Evolutionary conservation across 2,329 filamentous ascomycete genomes (phyloP), one percentile per base, ranked within the genome.

Genomic region (Rutstroemia sp.): DNA sequence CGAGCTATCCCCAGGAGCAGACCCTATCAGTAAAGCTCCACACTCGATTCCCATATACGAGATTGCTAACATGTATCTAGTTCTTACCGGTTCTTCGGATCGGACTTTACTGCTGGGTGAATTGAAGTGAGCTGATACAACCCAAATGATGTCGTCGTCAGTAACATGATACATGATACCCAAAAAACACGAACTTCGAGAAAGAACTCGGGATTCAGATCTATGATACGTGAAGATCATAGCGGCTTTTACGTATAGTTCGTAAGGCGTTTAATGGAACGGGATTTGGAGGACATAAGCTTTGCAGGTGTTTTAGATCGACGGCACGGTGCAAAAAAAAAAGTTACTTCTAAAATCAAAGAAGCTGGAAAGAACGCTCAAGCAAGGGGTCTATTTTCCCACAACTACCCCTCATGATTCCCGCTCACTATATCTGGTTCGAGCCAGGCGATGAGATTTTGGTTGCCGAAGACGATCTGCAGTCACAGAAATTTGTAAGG

Each of bases 71-170:
- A 58, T 12, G 9, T 37, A 51, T 4, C 39, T 48, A 95, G 90
- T 96, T 71, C 80, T 95, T 45, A 94, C 91, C 55, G 89, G 86
- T 27, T 95, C 90, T 8, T 94, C 91, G n/a, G 91, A 96, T 74
- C 83, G 89, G 50, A 92, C 82, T 45, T 79, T 96, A 68, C 78
- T 96, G 62, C 78, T 96, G 5, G 91, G 91, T 58, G 91, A 96
- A 73, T 75, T 96, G 58, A 76, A 86, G 78, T 78, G 83, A 81
- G 44, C 45, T 21, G 5, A 47, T 39, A 48, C 21, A 39, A n/a
- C 9, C 41, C 37, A 6, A 37, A 49, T 37, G 34, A 46, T 25
- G 27, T 48, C 39, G 21, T 49, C 14, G 42, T 42, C 52, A 48
- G 51, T 51, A 30, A 21, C 48, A 54, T 49, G 34, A 54, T 54